Conservation (phyloP, 2,329 filamentous ascomycete species). For the Sclerotinia sclerotiorum region DNA sequence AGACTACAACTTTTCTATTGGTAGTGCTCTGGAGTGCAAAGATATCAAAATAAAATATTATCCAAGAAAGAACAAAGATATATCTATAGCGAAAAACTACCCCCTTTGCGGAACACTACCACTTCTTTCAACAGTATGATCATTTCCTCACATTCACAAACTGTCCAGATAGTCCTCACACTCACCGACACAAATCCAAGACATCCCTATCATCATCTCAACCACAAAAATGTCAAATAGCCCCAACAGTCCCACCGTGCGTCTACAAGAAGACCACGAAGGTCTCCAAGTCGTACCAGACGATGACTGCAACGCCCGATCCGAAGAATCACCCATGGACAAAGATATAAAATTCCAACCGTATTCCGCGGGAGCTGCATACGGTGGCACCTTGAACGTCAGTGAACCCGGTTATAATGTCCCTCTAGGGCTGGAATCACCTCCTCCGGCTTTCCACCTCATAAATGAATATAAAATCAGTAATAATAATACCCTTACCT, state of each 20-base stretch:
- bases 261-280: constrained; percentile 17
- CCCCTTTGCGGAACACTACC: not conserved
- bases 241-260: not conserved
- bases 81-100: not conserved
- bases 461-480: constrained; percentile 17
- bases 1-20: not conserved
- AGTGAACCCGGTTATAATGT: not conserved
- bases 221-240: not conserved
- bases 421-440: not conserved
- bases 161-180: not conserved
- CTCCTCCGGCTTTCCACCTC: constrained; percentile 10
- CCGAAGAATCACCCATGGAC: not conserved
- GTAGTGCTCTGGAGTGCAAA: not conserved
- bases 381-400: constrained; percentile 13
- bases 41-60: not conserved
- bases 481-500: constrained; percentile 10
- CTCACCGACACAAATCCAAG: not conserved
- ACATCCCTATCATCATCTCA: not conserved
- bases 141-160: not conserved
- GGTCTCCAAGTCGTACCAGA: constrained; percentile 17
- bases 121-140: constrained; percentile 12
- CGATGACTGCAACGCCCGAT: not conserved
- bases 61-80: constrained; percentile 3
- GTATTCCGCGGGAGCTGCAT: not conserved
- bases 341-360: constrained; percentile 22